These are phyloP conservation scores for Pyricularia grisea DNA, from an alignment of 2,329 filamentous ascomycete species.

Conservation along the genomic window DNA sequence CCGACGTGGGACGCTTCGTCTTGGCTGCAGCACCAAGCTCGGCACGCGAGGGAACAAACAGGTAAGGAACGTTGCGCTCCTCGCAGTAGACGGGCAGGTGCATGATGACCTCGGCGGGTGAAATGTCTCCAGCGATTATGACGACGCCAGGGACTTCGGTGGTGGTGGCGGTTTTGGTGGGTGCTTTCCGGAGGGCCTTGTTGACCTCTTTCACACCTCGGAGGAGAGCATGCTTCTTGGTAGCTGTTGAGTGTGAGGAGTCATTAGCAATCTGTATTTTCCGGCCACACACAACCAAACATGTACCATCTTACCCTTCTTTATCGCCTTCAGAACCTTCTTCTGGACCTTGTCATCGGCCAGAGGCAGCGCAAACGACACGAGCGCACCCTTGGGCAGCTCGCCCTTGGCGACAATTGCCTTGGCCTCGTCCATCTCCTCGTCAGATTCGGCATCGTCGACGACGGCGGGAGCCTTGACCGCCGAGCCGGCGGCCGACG, in stretches of 20 bases:
- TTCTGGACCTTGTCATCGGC: constrained; percentile 68
- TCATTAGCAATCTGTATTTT: background rate
- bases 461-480: constrained; percentile 10
- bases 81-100: constrained; percentile 97
- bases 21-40: constrained; percentile 89
- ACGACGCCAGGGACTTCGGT: constrained; percentile 64
- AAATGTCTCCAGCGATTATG: constrained; percentile 93
- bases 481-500: constrained; percentile 38
- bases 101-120: constrained; percentile 95
- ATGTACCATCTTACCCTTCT: constrained; percentile 41
- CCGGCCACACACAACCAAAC: background rate
- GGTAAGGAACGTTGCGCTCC: constrained; percentile 93
- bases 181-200: constrained; percentile 92
- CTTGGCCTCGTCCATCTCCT: constrained; percentile 34
- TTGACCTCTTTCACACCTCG: constrained; percentile 98
- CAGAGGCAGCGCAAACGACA: constrained; percentile 76
- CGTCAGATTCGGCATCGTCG: constrained; percentile 13
- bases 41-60: constrained; percentile 86
- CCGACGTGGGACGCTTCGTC: constrained; percentile 93
- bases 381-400: constrained; percentile 38
- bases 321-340: constrained; percentile 56
- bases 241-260: constrained; percentile 47
- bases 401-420: constrained; percentile 36
- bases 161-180: constrained; percentile 55
- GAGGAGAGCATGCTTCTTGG: constrained; percentile 91